phyloP scores from a whole-genome alignment of 2,329 filamentous ascomycete genomes.

The Aschersonia sp. region DNA sequence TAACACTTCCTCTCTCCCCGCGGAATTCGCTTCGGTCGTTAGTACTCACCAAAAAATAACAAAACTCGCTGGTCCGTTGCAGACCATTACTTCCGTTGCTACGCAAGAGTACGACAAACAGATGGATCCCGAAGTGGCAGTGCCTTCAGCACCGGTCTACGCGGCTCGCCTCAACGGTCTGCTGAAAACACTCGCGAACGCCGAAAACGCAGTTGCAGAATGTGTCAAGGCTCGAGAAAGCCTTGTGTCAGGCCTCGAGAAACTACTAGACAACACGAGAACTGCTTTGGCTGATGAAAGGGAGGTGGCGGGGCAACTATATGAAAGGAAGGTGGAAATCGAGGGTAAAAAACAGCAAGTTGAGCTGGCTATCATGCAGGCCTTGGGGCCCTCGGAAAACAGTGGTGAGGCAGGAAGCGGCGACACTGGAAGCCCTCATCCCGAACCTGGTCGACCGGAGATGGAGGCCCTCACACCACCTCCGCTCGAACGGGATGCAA shows the following conservation, averaged over 20 bases:
- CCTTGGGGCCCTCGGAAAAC: constrained; percentile 49
- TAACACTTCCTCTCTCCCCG: constrained; percentile 42
- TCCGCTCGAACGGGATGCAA: constrained; percentile 22
- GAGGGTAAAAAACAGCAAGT: constrained; percentile 78
- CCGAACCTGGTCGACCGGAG: constrained; percentile 60
- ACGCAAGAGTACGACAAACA: constrained; percentile 76
- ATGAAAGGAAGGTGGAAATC: constrained; percentile 52
- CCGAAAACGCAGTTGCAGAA: constrained; percentile 78
- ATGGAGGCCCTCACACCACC: constrained; percentile 83
- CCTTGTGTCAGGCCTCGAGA: constrained; percentile 69
- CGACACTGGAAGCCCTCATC: constrained; percentile 27
- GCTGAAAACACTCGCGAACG: constrained; percentile 76
- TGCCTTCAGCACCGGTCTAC: constrained; percentile 77
- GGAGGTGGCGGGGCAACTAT: constrained; percentile 46
- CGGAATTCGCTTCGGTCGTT: constrained; percentile 64
- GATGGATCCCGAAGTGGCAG: constrained; percentile 50
- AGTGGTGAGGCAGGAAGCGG: constrained; percentile 32
- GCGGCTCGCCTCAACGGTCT: constrained; percentile 79
- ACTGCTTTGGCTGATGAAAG: constrained; percentile 57
- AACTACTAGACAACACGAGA: constrained; percentile 62
- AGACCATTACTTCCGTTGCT: constrained; percentile 53
- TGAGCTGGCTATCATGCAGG: constrained; percentile 80
- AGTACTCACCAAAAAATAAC: constrained; percentile 58
- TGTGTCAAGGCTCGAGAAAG: constrained; percentile 73
- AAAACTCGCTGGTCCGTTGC: constrained; percentile 57